These are phyloP conservation scores for Solanum chacoense DNA, from an alignment of 305 asterid species.

Conservation along the genomic window DNA sequence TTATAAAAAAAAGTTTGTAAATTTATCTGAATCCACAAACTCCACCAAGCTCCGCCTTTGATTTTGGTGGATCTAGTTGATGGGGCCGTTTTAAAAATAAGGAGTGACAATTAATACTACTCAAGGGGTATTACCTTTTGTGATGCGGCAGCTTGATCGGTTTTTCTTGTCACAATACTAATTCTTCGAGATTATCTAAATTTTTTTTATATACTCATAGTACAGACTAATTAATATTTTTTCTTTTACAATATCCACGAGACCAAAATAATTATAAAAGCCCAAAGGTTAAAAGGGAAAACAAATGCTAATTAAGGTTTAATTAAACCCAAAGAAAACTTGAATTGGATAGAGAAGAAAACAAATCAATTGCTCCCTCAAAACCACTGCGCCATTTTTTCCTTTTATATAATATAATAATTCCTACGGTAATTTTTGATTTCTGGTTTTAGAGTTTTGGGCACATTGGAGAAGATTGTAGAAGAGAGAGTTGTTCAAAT, in stretches of 20 bases:
- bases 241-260: not conserved
- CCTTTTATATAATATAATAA: not conserved
- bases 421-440: not conserved
- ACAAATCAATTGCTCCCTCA: not conserved
- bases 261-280: not conserved
- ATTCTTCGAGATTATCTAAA: not conserved
- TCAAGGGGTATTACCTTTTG: not conserved
- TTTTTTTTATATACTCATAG: not conserved
- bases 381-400: not conserved
- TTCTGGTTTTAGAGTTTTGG: not conserved
- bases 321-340: not conserved
- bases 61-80: not conserved
- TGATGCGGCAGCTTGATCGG: not conserved
- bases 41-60: not conserved
- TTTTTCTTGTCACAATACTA: not conserved
- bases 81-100: not conserved
- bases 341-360: not conserved
- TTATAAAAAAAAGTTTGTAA: too few species aligned
- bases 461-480: not conserved
- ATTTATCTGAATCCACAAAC: too few species aligned
- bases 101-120: not conserved
- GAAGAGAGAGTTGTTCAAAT: constrained; percentile 20
- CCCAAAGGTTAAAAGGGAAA: not conserved
- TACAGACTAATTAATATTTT: not conserved
- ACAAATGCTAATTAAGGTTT: not conserved